Conservation (phyloP, 352 stramenopile genomes). For the Phytophthora constricta region DNA sequence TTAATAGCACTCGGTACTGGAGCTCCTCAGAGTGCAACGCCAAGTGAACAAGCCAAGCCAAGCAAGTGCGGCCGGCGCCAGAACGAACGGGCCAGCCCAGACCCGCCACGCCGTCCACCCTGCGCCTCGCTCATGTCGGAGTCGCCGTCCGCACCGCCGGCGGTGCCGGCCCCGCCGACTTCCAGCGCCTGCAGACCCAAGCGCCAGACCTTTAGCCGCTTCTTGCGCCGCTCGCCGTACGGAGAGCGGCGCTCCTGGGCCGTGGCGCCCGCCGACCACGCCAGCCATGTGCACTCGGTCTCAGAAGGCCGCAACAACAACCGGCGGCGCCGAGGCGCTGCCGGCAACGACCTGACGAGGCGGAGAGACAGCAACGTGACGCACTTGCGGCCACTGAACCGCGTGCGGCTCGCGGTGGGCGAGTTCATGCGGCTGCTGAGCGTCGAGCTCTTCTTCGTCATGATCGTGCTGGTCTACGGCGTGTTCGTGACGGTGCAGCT, state of each 20-base stretch:
- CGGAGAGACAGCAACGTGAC: conserved; percentile 40
- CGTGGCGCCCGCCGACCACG: conserved; percentile 59
- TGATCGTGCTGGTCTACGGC: conserved; percentile 87
- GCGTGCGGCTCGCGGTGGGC: conserved; percentile 59
- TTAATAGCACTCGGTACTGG: too few species aligned
- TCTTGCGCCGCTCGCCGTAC: conserved; percentile 69
- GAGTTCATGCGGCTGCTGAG: conserved; percentile 86
- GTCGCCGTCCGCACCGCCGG: conserved; percentile 29
- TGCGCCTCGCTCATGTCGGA: conserved; percentile 25
- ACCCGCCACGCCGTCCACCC: neutral
- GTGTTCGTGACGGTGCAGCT: conserved; percentile 88
- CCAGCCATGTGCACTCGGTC: conserved; percentile 6
- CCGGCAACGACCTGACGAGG: conserved; percentile 43
- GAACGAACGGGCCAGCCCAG: neutral
- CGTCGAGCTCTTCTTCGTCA: conserved; percentile 90
- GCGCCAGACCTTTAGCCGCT: conserved; percentile 61
- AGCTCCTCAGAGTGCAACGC: too few species aligned
- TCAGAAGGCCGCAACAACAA: conserved; percentile 10
- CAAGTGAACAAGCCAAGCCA: too few species aligned
- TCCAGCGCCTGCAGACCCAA: conserved; percentile 59
- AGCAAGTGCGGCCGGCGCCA: too few species aligned
- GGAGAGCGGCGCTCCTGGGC: conserved; percentile 63
- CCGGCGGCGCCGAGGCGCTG: conserved; percentile 46
- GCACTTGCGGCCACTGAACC: conserved; percentile 46
- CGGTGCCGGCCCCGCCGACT: conserved; percentile 23